phyloP scores from a whole-genome alignment of 805 yeast species.

The Yarrowia sp. region DNA sequence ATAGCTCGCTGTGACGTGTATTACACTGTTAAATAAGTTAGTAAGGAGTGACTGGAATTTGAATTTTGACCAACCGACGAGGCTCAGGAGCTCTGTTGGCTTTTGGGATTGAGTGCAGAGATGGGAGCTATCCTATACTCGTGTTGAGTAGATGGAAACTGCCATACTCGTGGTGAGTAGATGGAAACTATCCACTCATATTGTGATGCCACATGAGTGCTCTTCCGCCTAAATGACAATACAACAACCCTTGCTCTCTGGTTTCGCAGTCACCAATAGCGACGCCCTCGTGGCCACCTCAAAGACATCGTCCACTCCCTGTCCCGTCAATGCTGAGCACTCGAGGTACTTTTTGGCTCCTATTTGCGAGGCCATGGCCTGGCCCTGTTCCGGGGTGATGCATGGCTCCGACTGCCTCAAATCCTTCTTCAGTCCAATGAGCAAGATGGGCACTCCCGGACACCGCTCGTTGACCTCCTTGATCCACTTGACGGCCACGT shows the following conservation, averaged over 20 bases:
- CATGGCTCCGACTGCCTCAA: slow-evolving; percentile 54
- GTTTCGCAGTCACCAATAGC: slow-evolving; percentile 52
- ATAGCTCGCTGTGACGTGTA: too few species aligned
- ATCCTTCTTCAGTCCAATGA: slow-evolving; percentile 88
- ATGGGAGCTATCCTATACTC: too few species aligned
- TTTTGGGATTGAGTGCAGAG: too few species aligned
- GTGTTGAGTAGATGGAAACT: too few species aligned
- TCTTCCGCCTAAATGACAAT: slow-evolving; percentile 1
- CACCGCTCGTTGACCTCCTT: slow-evolving; percentile 81
- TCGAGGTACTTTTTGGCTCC: slow-evolving; percentile 87
- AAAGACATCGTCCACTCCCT: slow-evolving; percentile 92
- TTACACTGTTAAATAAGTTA: slow-evolving; percentile 26
- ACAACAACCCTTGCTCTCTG: slow-evolving; percentile 25
- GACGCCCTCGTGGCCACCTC: slow-evolving; percentile 90
- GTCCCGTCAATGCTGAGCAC: slow-evolving; percentile 91
- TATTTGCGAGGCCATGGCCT: slow-evolving; percentile 72
- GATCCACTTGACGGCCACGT: slow-evolving; percentile 87
- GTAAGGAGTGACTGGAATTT: slow-evolving; percentile 34
- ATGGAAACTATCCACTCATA: neutral
- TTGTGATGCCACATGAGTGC: too few species aligned
- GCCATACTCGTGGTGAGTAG: too few species aligned
- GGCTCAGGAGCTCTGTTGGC: neutral
- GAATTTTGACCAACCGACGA: neutral
- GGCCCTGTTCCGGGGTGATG: slow-evolving; percentile 59
- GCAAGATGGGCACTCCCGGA: slow-evolving; percentile 75